Percentiles rank a stretch among this genome's conserved stretches.
Conservation (phyloP, 2,329 filamentous ascomycete species). For the Penicillium sclerotigenum region DNA sequence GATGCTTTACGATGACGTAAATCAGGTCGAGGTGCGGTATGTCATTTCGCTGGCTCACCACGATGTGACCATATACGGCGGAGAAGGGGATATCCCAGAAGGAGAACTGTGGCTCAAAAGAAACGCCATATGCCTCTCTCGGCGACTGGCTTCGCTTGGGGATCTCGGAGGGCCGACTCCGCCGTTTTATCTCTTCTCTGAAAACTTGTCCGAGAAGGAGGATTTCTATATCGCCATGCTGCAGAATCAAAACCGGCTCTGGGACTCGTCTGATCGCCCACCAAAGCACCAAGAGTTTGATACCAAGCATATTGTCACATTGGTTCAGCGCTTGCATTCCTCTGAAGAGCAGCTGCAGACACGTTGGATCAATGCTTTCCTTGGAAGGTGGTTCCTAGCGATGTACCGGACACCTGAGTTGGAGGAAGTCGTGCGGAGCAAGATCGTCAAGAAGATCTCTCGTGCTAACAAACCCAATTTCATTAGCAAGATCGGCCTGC, state of each 20-base stretch:
- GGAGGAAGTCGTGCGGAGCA: slow-evolving; percentile 73
- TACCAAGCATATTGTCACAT: slow-evolving; percentile 77
- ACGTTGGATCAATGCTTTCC: slow-evolving; percentile 87
- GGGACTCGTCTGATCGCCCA: slow-evolving; percentile 54
- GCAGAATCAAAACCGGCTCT: slow-evolving; percentile 72
- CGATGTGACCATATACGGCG: slow-evolving; percentile 75
- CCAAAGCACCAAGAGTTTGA: slow-evolving; percentile 75
- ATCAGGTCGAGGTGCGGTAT: slow-evolving; percentile 92
- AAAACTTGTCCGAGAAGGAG: slow-evolving; percentile 94
- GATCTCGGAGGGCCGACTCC: slow-evolving; percentile 62
- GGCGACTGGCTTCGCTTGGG: slow-evolving; percentile 54
- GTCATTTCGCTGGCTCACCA: slow-evolving; percentile 92
- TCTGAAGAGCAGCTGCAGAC: slow-evolving; percentile 88
- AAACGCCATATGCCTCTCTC: slow-evolving; percentile 79
- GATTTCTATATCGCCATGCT: slow-evolving; percentile 96
- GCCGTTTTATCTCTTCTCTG: slow-evolving; percentile 90
- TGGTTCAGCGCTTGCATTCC: slow-evolving; percentile 87
- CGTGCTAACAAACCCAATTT: slow-evolving; percentile 89
- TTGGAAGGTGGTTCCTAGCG: slow-evolving; percentile 83
- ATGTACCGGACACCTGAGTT: slow-evolving; percentile 81
- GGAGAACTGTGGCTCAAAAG: slow-evolving; percentile 95
- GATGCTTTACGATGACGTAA: slow-evolving; percentile 95
- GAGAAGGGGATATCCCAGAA: slow-evolving; percentile 74
- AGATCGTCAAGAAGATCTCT: slow-evolving; percentile 94
- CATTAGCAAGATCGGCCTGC: slow-evolving; percentile 78